Percentiles rank a stretch among this genome's conserved stretches.
Conservation (phyloP, 106 monocot species). For the Gastrodia elata region DNA sequence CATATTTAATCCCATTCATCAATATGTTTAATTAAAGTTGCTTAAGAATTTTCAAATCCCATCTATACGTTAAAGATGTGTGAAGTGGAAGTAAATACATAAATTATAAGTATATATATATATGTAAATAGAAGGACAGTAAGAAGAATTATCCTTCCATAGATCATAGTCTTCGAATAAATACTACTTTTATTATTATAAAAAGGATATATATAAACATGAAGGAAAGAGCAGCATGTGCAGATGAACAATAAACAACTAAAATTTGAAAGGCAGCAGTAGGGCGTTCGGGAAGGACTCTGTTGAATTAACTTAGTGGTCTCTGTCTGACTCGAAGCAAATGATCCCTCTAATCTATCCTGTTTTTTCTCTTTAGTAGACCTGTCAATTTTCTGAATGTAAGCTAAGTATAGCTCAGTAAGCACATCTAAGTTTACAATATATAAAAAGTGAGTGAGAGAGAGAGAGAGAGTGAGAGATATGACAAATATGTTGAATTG, state of each 20-base stretch:
- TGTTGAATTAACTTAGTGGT: neutral
- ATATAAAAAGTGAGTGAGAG: neutral
- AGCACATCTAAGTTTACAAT: neutral
- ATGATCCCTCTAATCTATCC: neutral
- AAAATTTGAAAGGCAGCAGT: neutral
- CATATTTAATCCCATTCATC: no score
- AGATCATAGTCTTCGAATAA: no score
- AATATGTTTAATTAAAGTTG: no score
- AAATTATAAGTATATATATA: no score
- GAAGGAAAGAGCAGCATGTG: no score
- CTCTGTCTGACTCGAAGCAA: neutral
- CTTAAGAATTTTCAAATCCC: no score
- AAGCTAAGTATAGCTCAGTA: neutral
- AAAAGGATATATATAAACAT: neutral
- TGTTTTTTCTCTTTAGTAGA: neutral
- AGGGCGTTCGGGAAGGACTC: neutral
- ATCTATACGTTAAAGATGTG: no score
- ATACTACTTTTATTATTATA: no score
- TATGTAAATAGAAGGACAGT: no score
- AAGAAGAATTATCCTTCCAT: no score
- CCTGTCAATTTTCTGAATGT: neutral
- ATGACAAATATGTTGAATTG: neutral
- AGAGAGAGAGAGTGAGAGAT: neutral
- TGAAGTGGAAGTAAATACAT: no score
- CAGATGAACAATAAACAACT: neutral